phyloP scores from a whole-genome alignment of 495 filamentous ascomycete genomes.

The Talaromyces adpressus region DNA sequence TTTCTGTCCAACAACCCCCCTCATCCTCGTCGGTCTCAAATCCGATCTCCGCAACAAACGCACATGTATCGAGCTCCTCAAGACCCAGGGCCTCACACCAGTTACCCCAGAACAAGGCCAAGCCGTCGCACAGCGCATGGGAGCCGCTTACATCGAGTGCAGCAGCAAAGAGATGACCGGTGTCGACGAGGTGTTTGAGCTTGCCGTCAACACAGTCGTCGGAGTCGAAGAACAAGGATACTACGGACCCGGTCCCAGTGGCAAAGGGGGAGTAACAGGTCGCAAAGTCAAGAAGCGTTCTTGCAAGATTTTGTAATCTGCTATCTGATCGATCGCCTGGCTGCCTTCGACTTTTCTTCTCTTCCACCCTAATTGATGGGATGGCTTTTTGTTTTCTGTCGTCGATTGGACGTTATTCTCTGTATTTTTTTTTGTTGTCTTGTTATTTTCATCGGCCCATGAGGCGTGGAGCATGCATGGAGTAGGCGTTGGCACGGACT shows the following conservation, averaged over 20 bases:
- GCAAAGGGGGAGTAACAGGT: slow-evolving; percentile 24
- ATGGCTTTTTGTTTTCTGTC: slow-evolving; percentile 15
- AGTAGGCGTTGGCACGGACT: slow-evolving; percentile 27
- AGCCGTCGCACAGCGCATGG: slow-evolving; percentile 84
- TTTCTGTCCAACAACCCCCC: slow-evolving; percentile 94
- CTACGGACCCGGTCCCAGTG: slow-evolving; percentile 24
- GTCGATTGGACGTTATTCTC: slow-evolving; percentile 6
- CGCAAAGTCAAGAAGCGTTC: slow-evolving; percentile 58
- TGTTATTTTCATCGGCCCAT: slow-evolving; percentile 10
- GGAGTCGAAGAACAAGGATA: slow-evolving; percentile 35
- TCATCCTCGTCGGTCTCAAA: slow-evolving; percentile 92
- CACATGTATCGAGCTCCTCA: slow-evolving; percentile 95
- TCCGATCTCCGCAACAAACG: slow-evolving; percentile 91
- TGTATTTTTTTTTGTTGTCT: slow-evolving; percentile 12
- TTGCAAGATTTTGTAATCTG: slow-evolving; percentile 61
- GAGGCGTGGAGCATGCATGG: slow-evolving; percentile 35
- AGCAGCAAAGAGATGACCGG: slow-evolving; percentile 95
- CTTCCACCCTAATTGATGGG: slow-evolving; percentile 14
- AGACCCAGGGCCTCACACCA: slow-evolving; percentile 92
- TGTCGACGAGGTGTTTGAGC: slow-evolving; percentile 90
- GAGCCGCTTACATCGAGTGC: slow-evolving; percentile 93
- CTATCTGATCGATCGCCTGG: slow-evolving; percentile 6
- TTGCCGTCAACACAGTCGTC: slow-evolving; percentile 82
- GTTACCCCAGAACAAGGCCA: slow-evolving; percentile 86
- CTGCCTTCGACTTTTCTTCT: slow-evolving; percentile 13